phyloP scores from a whole-genome alignment of 257 asterid species.

The Eucommia ulmoides region DNA sequence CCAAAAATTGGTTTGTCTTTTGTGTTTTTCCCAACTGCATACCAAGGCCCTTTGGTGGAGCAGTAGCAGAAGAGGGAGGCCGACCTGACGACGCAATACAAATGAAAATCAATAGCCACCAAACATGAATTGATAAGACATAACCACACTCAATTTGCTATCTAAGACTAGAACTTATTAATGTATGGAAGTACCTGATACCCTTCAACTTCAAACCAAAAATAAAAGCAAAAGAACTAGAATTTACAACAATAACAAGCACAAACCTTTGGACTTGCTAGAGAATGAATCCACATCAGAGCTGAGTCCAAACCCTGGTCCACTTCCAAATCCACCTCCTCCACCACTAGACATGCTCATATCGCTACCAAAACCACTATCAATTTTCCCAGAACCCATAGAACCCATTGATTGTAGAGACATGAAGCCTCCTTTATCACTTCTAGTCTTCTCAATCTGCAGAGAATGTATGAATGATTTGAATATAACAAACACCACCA shows the following conservation, averaged over 20 bases:
- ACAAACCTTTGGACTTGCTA: constrained; percentile 60
- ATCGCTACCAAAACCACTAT: constrained; percentile 69
- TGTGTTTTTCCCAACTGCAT: constrained; percentile 84
- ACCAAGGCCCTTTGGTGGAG: constrained; percentile 83
- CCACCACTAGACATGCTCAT: constrained; percentile 27
- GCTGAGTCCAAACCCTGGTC: constrained; percentile 47
- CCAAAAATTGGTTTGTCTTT: constrained; percentile 76
- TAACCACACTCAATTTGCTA: too few species aligned
- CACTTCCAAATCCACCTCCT: constrained; percentile 61
- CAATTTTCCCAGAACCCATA: constrained; percentile 66
- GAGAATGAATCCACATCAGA: constrained; percentile 58
- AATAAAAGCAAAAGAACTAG: not conserved
- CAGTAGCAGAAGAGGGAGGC: constrained; percentile 60
- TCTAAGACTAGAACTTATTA: not conserved
- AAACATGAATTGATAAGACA: too few species aligned
- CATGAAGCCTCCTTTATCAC: constrained; percentile 62
- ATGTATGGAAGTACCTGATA: not conserved
- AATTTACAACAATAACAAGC: not conserved
- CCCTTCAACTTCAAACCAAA: not conserved
- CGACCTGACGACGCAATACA: constrained; percentile 38
- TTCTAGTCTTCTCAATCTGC: constrained; percentile 69
- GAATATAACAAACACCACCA: not conserved
- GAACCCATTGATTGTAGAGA: constrained; percentile 74
- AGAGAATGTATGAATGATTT: constrained; percentile 7
- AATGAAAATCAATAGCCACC: not conserved